Percentiles rank a stretch among this genome's conserved stretches.
Conservation (phyloP, 306 rosid species). For the Cicer bijugum region DNA sequence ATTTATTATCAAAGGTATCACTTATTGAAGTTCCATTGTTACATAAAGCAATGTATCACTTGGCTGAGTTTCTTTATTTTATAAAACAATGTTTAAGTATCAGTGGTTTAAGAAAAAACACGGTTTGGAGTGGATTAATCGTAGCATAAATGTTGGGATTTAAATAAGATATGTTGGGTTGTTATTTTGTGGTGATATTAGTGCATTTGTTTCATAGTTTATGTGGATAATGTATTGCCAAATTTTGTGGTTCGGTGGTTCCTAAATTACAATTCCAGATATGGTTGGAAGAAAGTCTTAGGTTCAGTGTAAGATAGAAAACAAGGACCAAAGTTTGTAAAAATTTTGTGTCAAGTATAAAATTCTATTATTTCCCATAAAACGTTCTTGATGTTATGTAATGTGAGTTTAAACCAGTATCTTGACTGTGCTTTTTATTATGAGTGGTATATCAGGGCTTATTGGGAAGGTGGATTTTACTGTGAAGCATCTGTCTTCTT, state of each 20-base stretch:
- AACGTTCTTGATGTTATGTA: neutral
- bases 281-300: neutral
- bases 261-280: neutral
- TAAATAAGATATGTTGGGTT: neutral
- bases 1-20: neutral
- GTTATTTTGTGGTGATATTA: slow-evolving; percentile 4
- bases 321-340: neutral
- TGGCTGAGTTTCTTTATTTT: neutral
- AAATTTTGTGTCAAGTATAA: neutral
- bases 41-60: neutral
- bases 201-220: neutral
- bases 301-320: neutral
- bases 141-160: neutral
- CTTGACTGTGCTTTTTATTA: slow-evolving; percentile 36
- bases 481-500: slow-evolving; percentile 91
- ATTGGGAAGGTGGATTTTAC: slow-evolving; percentile 94
- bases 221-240: neutral
- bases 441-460: slow-evolving; percentile 59
- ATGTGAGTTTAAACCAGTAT: neutral
- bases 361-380: slow-evolving; percentile 28
- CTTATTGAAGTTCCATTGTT: neutral
- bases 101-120: too few relatives aligned
- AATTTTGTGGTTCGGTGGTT: neutral
- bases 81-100: slow-evolving; percentile 1
- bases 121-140: neutral